Percentiles rank a stretch among this genome's conserved stretches.
Evolutionary conservation across 768 basidiomycete species (phyloP).

Genomic region (Mycena floridula): DNA sequence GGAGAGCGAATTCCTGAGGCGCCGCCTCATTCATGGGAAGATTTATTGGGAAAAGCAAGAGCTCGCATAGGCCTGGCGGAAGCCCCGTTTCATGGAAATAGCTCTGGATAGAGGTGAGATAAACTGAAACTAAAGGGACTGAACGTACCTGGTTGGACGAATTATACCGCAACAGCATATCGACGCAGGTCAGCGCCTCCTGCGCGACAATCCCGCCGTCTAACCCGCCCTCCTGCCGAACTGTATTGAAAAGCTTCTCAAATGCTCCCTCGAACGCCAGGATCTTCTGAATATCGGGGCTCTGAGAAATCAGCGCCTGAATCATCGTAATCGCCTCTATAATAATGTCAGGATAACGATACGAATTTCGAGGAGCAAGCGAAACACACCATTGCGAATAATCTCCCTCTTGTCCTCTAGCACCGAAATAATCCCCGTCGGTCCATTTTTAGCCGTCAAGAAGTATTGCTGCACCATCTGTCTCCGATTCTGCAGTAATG

Average conservation of each 20-base stretch:
- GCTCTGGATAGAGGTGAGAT: conserved; percentile 48
- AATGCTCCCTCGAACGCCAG: conserved; percentile 96
- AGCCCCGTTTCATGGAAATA: conserved; percentile 91
- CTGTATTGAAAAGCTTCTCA: conserved; percentile 88
- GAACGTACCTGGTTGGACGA: conserved; percentile 81
- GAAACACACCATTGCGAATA: conserved; percentile 73
- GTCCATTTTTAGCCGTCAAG: conserved; percentile 75
- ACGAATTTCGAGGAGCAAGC: background rate
- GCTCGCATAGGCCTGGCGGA: conserved; percentile 57
- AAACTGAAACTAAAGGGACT: background rate
- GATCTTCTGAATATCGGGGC: conserved; percentile 92
- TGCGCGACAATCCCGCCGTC: conserved; percentile 86
- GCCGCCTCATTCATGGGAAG: conserved; percentile 49
- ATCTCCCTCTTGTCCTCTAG: conserved; percentile 87
- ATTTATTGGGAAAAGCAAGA: conserved; percentile 65
- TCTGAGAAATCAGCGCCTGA: conserved; percentile 76
- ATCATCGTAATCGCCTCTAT: conserved; percentile 81
- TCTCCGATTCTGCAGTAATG: conserved; percentile 76
- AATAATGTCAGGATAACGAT: conserved; percentile 2
- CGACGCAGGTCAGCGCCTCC: conserved; percentile 81
- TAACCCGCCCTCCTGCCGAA: conserved; percentile 83
- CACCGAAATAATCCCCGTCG: conserved; percentile 63
- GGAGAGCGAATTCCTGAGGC: conserved; percentile 90
- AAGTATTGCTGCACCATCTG: conserved; percentile 87
- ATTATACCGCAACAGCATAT: conserved; percentile 86